These are phyloP conservation scores for Entomortierella parvispora DNA, from an alignment of 192 early-diverging fungal genomes.

Conservation along the genomic window DNA sequence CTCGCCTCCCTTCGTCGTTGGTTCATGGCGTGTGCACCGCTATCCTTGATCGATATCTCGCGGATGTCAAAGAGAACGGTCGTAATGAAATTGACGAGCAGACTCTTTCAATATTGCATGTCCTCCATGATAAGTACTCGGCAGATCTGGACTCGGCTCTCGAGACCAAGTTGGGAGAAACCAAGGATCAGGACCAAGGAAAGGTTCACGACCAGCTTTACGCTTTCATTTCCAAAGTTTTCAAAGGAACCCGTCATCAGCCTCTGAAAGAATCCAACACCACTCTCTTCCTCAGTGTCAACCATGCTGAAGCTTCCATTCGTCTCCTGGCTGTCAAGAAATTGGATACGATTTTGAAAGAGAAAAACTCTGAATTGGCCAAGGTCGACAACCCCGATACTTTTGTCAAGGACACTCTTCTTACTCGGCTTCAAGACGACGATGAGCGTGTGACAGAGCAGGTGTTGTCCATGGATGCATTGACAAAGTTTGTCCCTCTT, in stretches of 20 bases:
- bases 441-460: conserved; percentile 55
- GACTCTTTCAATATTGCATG: conserved; percentile 32
- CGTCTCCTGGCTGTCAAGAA: conserved; percentile 77
- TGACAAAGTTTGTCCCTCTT: conserved; percentile 25
- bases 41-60: conserved; percentile 52
- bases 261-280: conserved; percentile 76
- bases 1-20: conserved; percentile 43
- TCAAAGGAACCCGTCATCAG: conserved; percentile 67
- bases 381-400: conserved; percentile 25
- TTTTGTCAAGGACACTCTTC: conserved; percentile 60
- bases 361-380: conserved; percentile 49
- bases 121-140: conserved; percentile 55
- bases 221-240: conserved; percentile 62
- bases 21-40: conserved; percentile 46
- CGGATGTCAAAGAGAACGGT: conserved; percentile 17
- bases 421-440: conserved; percentile 64
- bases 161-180: conserved; percentile 48
- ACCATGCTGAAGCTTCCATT: conserved; percentile 74
- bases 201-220: conserved; percentile 56
- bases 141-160: conserved; percentile 56
- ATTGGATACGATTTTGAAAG: conserved; percentile 63
- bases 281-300: conserved; percentile 84
- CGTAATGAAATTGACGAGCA: conserved; percentile 18
- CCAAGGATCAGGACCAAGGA: conserved; percentile 23
- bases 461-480: conserved; percentile 50